Percentiles rank a stretch among this genome's conserved stretches.
These are phyloP conservation scores for Lentinula sp. DNA, from an alignment of 768 basidiomycete species.

Conservation along the genomic window DNA sequence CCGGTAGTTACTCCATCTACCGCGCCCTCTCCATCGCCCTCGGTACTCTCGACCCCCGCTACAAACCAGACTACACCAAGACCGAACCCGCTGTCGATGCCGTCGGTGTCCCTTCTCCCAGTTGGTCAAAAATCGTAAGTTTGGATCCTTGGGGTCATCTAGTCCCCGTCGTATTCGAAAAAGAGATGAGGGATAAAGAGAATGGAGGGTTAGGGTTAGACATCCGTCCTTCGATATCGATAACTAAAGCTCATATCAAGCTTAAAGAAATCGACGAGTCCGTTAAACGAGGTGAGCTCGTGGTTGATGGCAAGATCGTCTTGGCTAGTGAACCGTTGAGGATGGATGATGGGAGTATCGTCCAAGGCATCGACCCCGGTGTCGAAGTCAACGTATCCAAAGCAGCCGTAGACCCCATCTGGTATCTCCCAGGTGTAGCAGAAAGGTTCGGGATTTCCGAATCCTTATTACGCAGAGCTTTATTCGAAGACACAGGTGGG, in stretches of 20 bases:
- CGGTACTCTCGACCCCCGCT: constrained; percentile 70
- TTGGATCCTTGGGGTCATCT: constrained; percentile 95
- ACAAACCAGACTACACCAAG: constrained; percentile 76
- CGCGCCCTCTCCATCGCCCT: constrained; percentile 90
- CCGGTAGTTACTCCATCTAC: constrained; percentile 92
- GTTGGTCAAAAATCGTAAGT: constrained; percentile 66
- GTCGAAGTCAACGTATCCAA: constrained; percentile 88
- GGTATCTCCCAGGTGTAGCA: constrained; percentile 92
- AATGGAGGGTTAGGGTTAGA: constrained; percentile 52
- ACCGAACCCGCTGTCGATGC: constrained; percentile 84
- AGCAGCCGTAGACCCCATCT: constrained; percentile 94
- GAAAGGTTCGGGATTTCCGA: constrained; percentile 93
- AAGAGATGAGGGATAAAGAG: constrained; percentile 42
- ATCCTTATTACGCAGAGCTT: constrained; percentile 73
- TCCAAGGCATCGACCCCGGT: constrained; percentile 54
- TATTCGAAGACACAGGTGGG: constrained; percentile 95
- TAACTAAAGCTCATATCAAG: constrained; percentile 93
- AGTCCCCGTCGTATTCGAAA: constrained; percentile 63
- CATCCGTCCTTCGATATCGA: constrained; percentile 86
- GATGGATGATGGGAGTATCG: constrained; percentile 58
- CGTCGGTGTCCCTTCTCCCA: constrained; percentile 69
- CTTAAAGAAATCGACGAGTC: constrained; percentile 87
- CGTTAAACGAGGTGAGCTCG: constrained; percentile 63
- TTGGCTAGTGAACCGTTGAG: constrained; percentile 56
- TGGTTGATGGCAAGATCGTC: constrained; percentile 80